Percentiles rank a stretch among this genome's conserved stretches.
These are phyloP conservation scores for Berkeleyomyces basicola DNA, from an alignment of 2,329 filamentous ascomycete species.

Conservation along the genomic window DNA sequence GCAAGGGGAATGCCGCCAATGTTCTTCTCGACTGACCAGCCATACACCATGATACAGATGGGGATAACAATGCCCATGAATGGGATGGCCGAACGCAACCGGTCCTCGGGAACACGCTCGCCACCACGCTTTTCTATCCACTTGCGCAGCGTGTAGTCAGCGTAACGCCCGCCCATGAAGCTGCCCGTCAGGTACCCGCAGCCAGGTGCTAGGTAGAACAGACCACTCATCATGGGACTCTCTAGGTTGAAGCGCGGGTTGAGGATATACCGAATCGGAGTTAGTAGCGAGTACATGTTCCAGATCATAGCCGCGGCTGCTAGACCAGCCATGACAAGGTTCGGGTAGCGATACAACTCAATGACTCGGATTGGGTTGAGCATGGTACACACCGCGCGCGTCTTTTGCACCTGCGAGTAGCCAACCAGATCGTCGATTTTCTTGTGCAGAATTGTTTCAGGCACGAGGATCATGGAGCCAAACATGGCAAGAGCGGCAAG, in stretches of 20 bases:
- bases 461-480: constrained; percentile 48
- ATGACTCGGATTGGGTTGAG: constrained; percentile 50
- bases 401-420: constrained; percentile 32
- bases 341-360: constrained; percentile 49
- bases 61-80: constrained; percentile 44
- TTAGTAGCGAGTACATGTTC: constrained; percentile 50
- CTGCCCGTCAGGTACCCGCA: constrained; percentile 53
- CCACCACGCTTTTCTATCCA: constrained; percentile 44
- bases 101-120: constrained; percentile 48
- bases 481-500: constrained; percentile 43
- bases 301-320: constrained; percentile 49
- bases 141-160: constrained; percentile 47
- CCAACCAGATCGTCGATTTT: constrained; percentile 45
- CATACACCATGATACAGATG: constrained; percentile 46
- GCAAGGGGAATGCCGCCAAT: constrained; percentile 41
- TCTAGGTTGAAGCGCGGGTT: constrained; percentile 57
- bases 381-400: constrained; percentile 40
- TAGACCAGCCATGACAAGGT: constrained; percentile 42
- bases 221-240: constrained; percentile 46
- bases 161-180: constrained; percentile 55
- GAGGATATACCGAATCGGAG: constrained; percentile 54
- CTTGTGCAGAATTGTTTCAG: constrained; percentile 54
- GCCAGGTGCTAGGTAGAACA: constrained; percentile 62
- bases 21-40: constrained; percentile 32
- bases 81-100: constrained; percentile 40